Conservation (phyloP, 106 monocot genomes). For the Platanthera guangdongensis region DNA sequence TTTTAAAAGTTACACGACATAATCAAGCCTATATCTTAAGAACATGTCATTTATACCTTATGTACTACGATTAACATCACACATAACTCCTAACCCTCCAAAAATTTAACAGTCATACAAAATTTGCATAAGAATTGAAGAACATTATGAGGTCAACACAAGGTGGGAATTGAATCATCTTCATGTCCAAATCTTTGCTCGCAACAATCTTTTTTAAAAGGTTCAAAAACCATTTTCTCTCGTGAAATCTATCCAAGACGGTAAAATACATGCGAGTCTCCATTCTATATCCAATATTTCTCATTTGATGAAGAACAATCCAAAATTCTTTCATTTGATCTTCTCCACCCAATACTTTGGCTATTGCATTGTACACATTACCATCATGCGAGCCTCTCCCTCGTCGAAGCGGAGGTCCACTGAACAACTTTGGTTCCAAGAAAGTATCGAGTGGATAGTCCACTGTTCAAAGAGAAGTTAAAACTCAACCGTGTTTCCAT, state of each 20-base stretch:
- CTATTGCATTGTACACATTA: conserved; percentile 34
- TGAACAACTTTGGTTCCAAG: too few species aligned
- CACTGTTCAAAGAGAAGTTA: neutral
- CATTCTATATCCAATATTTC: conserved; percentile 25
- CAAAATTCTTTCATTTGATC: conserved; percentile 45
- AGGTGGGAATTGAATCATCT: neutral
- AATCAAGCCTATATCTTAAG: too few species aligned
- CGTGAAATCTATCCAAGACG: conserved; percentile 28
- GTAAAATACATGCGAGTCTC: conserved; percentile 37
- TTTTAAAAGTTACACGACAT: too few species aligned
- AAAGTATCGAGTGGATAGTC: too few species aligned
- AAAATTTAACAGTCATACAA: too few species aligned
- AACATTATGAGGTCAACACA: too few species aligned
- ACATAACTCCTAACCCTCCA: too few species aligned
- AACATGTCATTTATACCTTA: too few species aligned
- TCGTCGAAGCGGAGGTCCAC: too few species aligned
- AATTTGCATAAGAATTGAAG: too few species aligned
- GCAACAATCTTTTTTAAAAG: conserved; percentile 38
- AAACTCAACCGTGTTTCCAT: neutral
- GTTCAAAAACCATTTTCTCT: conserved; percentile 25
- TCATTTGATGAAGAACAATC: conserved; percentile 39
- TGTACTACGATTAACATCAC: too few species aligned
- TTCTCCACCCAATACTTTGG: conserved; percentile 43
- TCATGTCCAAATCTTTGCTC: conserved; percentile 38
- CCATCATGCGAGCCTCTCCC: conserved; percentile 6